Evolutionary conservation across 75 land plant genomes (phyloP).

Genomic region (Cupressus sempervirens): DNA sequence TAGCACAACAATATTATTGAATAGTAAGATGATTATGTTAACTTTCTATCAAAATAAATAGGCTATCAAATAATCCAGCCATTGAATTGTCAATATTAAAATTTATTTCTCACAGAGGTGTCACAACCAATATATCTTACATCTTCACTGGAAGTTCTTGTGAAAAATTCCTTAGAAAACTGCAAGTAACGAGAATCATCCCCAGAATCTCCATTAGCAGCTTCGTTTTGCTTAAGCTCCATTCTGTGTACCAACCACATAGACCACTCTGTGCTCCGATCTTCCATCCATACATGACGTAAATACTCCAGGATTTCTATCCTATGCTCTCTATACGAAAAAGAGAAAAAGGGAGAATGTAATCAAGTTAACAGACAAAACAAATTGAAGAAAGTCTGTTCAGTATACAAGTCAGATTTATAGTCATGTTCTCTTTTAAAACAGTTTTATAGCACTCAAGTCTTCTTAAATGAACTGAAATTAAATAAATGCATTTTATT

Average conservation of each 20-base stretch:
- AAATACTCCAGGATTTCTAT: slow-evolving; percentile 48
- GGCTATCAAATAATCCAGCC: not conserved
- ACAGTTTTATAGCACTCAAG: not conserved
- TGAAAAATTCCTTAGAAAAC: not conserved
- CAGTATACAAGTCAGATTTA: not conserved
- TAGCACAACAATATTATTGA: not conserved
- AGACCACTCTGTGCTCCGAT: slow-evolving; percentile 77
- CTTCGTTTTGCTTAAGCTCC: slow-evolving; percentile 2
- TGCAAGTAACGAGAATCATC: slow-evolving; percentile 2
- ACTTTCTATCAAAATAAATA: not conserved
- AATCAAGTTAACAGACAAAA: not conserved
- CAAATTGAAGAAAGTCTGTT: not conserved
- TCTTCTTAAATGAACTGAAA: not conserved
- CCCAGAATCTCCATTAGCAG: slow-evolving; percentile 3
- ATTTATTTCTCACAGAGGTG: not conserved
- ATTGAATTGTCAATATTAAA: not conserved
- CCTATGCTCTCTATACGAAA: slow-evolving; percentile 46
- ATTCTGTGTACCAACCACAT: slow-evolving; percentile 75
- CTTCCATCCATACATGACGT: slow-evolving; percentile 53
- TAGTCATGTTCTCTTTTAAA: not conserved
- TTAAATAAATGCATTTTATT: not conserved
- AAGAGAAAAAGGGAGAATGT: not conserved
- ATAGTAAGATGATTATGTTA: not conserved
- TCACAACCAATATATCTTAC: not conserved
- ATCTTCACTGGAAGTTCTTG: not conserved